Base-by-base conservation (phyloP, 352 stramenopile species). In the Aphanomyces euteiches region DNA sequence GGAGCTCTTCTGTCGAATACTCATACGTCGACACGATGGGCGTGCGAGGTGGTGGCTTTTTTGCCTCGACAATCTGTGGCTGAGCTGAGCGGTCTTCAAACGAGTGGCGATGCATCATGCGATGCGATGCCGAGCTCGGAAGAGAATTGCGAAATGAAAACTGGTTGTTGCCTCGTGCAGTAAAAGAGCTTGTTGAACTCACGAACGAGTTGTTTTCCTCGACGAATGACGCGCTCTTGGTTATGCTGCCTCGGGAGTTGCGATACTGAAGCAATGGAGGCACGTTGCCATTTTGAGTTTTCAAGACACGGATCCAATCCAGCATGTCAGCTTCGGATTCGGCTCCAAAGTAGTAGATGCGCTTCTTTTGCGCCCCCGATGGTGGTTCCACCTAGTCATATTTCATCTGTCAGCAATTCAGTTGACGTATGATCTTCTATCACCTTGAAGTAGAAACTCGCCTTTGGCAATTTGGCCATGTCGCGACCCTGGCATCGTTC, bases 1-100 rank as follows among this genome's bases (percentile, higher is more conserved):
- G 73, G 5, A 93, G 73, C 47, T 93, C 84, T 43, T 93, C 86
- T 4, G 79, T 84, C 28, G 84, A 89, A 75, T 93, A 93, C 21
- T 92, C 85, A 73, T 93, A 93, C 47, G 39, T 81, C 77, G 50
- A 67, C 17, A 56, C 21, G 59, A 67, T 45, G 41, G 59, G 5
- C 12, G 41, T n/a, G 56, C 21, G 19, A 34, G 19, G 56, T 37
- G 56, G n/a, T 43, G 12, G 6, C 56, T 90, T 80, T 13, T 72
- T 68, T 5, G 89, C 75, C 74, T 91, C 79, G 28, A 28, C 28
- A 28, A 28, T 28, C 66, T 88, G 75, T 45, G 91, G 72, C 39
- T 90, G 75, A 8, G 77, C 87, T 60, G 75, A 75, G 57, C 84
- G 80, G 66, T 93, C 83, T 65, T 78, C 72, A 17, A 75, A 77